Percentiles rank a stretch among this genome's conserved stretches.
These are phyloP conservation scores for Acanthamoeba castellanii DNA, from an alignment of 208 protist genomes.

Conservation along the genomic window DNA sequence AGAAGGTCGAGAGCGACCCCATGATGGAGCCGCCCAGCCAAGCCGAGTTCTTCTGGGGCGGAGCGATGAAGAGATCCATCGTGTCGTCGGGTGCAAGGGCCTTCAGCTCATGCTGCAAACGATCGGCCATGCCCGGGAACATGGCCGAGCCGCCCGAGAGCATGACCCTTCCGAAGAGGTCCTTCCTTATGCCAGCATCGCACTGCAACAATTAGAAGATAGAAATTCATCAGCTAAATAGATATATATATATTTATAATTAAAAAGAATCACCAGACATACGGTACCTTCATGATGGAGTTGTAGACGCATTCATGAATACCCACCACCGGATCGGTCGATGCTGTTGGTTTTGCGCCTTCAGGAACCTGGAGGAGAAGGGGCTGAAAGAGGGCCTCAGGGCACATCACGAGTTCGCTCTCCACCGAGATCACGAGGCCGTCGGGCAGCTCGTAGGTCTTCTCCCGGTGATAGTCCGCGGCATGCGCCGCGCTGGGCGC, in stretches of 20 bases:
- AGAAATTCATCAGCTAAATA: too few species aligned
- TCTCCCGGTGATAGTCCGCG: conserved; percentile 77
- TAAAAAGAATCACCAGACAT: conserved; percentile 51
- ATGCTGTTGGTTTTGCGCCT: too few species aligned
- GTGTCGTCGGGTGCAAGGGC: conserved; percentile 90
- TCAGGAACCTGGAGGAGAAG: conserved; percentile 93
- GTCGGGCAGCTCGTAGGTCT: conserved; percentile 86
- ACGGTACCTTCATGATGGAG: conserved; percentile 94
- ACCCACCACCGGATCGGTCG: conserved; percentile 95
- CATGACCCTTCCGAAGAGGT: conserved; percentile 94
- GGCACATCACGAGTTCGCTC: conserved; percentile 93
- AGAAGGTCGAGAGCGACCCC: too few species aligned
- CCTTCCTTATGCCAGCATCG: conserved; percentile 90
- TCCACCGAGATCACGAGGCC: conserved; percentile 85
- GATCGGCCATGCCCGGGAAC: conserved; percentile 90
- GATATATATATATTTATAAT: too few species aligned
- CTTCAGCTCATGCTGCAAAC: conserved; percentile 96
- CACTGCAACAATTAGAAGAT: conserved; percentile 88
- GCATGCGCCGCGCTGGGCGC: conserved; percentile 96
- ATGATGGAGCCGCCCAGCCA: too few species aligned
- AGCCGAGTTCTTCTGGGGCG: conserved; percentile 76
- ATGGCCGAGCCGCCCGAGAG: conserved; percentile 95
- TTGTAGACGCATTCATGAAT: conserved; percentile 97
- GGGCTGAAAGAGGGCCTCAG: conserved; percentile 98
- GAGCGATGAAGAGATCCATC: conserved; percentile 95